Conservation (phyloP, 2,329 filamentous ascomycete species). For the Metarhizium brunneum region DNA sequence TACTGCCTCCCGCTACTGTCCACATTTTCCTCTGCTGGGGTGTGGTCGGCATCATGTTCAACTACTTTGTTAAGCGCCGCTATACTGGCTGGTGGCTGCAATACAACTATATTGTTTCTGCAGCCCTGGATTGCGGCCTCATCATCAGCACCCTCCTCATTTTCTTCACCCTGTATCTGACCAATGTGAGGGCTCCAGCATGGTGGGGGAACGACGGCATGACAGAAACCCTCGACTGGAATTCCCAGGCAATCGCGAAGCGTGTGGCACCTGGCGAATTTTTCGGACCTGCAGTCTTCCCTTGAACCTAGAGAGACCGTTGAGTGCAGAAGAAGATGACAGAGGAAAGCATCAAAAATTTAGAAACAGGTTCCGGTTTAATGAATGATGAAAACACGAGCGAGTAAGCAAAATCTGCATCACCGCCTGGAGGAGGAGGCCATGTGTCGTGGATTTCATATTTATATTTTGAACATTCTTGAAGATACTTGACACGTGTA, state of each 20-base stretch:
- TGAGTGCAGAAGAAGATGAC: background rate
- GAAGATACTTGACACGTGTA: constrained; percentile 1
- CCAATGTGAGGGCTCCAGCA: constrained; percentile 40
- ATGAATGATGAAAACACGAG: constrained; percentile 1
- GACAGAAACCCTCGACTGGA: constrained; percentile 37
- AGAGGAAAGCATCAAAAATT: background rate
- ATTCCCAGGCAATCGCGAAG: constrained; percentile 32
- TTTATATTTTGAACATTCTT: background rate
- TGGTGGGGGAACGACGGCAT: constrained; percentile 55
- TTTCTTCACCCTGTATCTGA: constrained; percentile 59
- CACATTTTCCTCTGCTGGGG: constrained; percentile 67
- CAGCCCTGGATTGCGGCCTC: constrained; percentile 60
- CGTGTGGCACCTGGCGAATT: constrained; percentile 32
- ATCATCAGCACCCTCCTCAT: constrained; percentile 59
- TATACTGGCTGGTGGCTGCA: constrained; percentile 67
- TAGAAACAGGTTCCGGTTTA: constrained; percentile 1
- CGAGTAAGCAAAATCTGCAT: background rate
- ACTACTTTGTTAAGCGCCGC: constrained; percentile 55
- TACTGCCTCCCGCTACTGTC: constrained; percentile 60
- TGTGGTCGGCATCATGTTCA: constrained; percentile 57
- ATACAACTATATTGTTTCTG: constrained; percentile 69
- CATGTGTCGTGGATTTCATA: background rate
- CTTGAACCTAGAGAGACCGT: background rate
- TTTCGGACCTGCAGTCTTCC: constrained; percentile 36
- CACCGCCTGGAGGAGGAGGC: background rate